phyloP scores from a whole-genome alignment of 148 eudicot genomes.

The Amaranthus palmeri region DNA sequence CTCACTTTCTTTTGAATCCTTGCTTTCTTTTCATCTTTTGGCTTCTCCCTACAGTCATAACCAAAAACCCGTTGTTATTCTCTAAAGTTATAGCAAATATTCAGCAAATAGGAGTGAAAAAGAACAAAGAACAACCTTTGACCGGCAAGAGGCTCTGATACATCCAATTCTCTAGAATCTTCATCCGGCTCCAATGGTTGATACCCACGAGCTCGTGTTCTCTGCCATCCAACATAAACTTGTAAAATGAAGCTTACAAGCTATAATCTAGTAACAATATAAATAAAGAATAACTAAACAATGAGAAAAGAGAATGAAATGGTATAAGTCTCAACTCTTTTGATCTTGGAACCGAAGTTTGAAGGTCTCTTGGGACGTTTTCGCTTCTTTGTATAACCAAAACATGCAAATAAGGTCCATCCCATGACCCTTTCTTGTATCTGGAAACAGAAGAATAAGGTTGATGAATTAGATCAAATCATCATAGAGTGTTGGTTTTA shows the following conservation, averaged over 20 bases:
- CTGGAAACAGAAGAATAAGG: conserved; percentile 4
- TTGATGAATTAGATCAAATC: neutral
- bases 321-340: conserved; percentile 32
- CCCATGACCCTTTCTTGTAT: conserved; percentile 33
- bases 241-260: conserved; percentile 1
- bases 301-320: neutral
- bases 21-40: conserved; percentile 32
- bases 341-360: conserved; percentile 20
- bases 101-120: neutral
- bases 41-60: conserved; percentile 30
- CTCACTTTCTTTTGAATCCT: conserved; percentile 59
- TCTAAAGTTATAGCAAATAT: neutral
- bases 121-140: conserved; percentile 11
- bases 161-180: neutral
- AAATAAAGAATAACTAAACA: neutral
- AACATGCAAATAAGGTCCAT: conserved; percentile 59
- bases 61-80: neutral
- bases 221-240: conserved; percentile 29
- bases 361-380: conserved; percentile 32
- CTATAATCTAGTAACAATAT: neutral
- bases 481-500: neutral
- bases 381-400: conserved; percentile 52
- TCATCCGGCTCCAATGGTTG: conserved; percentile 38
- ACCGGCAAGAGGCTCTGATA: neutral
- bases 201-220: conserved; percentile 44